Evolutionary conservation across 768 basidiomycete species (phyloP).

Genomic region (Coprinellus micaceus): DNA sequence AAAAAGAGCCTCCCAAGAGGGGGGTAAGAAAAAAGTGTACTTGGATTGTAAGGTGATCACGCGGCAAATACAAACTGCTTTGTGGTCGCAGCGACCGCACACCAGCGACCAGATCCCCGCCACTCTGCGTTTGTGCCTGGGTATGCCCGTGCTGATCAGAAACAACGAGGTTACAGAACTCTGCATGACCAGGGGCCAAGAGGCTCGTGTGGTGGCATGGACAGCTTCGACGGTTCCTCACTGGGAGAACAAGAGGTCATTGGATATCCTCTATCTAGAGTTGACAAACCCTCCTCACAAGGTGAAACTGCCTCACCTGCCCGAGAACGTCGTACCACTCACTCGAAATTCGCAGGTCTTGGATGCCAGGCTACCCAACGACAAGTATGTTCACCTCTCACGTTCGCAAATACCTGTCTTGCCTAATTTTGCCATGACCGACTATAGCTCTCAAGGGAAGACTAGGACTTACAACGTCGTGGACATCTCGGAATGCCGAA

Average conservation of each 20-base stretch:
- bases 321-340: conserved; percentile 29
- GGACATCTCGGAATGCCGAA: conserved; percentile 19
- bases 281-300: neutral
- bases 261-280: neutral
- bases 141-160: conserved; percentile 1
- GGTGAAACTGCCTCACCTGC: conserved; percentile 1
- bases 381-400: conserved; percentile 12
- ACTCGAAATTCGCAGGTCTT: neutral
- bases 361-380: conserved; percentile 10
- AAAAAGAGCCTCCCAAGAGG: neutral
- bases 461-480: conserved; percentile 26
- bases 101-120: neutral
- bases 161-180: conserved; percentile 1
- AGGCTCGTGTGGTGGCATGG: neutral
- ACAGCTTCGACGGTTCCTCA: neutral
- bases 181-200: neutral
- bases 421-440: conserved; percentile 32
- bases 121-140: neutral
- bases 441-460: conserved; percentile 32
- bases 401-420: conserved; percentile 23
- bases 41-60: neutral
- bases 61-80: neutral
- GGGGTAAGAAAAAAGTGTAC: neutral
- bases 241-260: neutral
- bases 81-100: neutral